Percentiles rank a stretch among this genome's conserved stretches.
These are phyloP conservation scores for Candida tetrigidarum DNA, from an alignment of 1,139 yeast species.

Conservation along the genomic window DNA sequence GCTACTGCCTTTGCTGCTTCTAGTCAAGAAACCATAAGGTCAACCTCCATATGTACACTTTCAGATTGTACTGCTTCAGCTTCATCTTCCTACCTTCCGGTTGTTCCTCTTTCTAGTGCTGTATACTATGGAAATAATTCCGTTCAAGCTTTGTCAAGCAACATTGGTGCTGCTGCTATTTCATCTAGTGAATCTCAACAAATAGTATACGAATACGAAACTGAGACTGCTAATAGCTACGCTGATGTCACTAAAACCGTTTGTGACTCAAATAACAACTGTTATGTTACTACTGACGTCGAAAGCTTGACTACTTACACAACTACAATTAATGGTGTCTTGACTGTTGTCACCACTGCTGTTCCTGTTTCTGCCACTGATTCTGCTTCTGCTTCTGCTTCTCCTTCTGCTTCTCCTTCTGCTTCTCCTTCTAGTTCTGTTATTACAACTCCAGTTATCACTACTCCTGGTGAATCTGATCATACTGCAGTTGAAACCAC, in stretches of 20 bases:
- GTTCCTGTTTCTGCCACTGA: conserved; percentile 23
- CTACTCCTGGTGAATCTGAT: conserved; percentile 9
- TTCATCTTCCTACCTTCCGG: conserved; percentile 9
- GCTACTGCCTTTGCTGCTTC: conserved; percentile 26
- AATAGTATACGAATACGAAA: conserved; percentile 30
- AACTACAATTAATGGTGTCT: conserved; percentile 43
- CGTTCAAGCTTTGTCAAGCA: conserved; percentile 7
- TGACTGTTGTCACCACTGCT: conserved; percentile 33
- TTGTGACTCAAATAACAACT: conserved; percentile 33
- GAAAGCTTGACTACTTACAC: conserved; percentile 41
- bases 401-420: conserved; percentile 12
- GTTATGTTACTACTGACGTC: conserved; percentile 41
- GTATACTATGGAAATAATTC: conserved; percentile 13
- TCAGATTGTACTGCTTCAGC: conserved; percentile 23
- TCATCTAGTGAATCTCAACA: background rate
- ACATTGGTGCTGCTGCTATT: background rate
- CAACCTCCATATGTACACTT: conserved; percentile 31
- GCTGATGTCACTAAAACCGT: conserved; percentile 37
- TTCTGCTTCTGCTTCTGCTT: conserved; percentile 6
- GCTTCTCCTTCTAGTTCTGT: conserved; percentile 13
- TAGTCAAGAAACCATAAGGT: conserved; percentile 26
- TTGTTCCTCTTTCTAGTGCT: conserved; percentile 14
- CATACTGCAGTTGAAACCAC: conserved; percentile 25
- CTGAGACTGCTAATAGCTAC: conserved; percentile 28
- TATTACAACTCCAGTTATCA: no score